Evolutionary conservation across 371 early-diverging fungal species (phyloP).

Genomic region (Batrachochytrium dendrobatidis): DNA sequence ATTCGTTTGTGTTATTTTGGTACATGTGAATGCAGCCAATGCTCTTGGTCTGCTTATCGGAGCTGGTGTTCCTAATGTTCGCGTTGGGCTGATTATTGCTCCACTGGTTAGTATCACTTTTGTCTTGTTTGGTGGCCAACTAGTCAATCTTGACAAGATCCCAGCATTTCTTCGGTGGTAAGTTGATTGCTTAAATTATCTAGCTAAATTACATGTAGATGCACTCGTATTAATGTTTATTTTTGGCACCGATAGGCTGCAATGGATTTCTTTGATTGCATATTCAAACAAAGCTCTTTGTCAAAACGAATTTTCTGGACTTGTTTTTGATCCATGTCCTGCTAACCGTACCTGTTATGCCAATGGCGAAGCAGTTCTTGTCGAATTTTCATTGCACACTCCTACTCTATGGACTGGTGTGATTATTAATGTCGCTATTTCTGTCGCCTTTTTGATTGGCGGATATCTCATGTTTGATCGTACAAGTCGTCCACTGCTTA

Average conservation of each 20-base stretch:
- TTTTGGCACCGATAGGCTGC: neutral
- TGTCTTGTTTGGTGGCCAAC: slow-evolving; percentile 41
- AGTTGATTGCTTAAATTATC: too few species aligned
- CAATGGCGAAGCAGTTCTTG: neutral
- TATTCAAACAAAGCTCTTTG: slow-evolving; percentile 29
- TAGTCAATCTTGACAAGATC: slow-evolving; percentile 35
- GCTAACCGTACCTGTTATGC: neutral
- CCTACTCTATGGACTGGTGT: neutral
- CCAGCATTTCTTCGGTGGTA: slow-evolving; percentile 30
- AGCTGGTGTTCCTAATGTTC: slow-evolving; percentile 29
- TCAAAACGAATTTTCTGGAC: slow-evolving; percentile 21
- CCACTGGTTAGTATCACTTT: slow-evolving; percentile 39
- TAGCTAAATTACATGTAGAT: neutral
- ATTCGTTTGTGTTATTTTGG: slow-evolving; percentile 27
- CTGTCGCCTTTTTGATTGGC: slow-evolving; percentile 4
- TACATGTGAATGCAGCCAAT: slow-evolving; percentile 24
- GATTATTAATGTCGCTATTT: neutral
- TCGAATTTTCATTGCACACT: neutral
- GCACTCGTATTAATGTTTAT: neutral
- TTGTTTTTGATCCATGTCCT: neutral
- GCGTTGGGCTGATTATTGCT: slow-evolving; percentile 41
- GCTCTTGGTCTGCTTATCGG: slow-evolving; percentile 39
- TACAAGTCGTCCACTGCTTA: slow-evolving; percentile 15
- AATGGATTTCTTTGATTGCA: slow-evolving; percentile 32
- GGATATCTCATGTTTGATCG: slow-evolving; percentile 13